Evolutionary conservation across 2,329 filamentous ascomycete genomes (phyloP).

Genomic region (Ophiosphaerella korrae): DNA sequence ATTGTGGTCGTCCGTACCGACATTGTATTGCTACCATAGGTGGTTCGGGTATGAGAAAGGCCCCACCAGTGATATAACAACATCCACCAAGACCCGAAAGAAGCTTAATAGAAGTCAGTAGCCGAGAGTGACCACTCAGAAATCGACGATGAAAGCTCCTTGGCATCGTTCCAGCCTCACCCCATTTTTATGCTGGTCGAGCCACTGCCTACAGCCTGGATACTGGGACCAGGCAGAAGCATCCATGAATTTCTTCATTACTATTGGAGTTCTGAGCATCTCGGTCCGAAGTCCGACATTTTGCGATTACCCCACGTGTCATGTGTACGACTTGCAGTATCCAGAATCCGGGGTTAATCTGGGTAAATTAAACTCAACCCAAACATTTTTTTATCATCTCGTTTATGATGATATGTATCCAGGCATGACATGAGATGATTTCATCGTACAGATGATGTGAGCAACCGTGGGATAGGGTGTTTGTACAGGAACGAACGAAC

Average conservation of each 20-base stretch:
- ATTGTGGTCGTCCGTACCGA: conserved; percentile 11
- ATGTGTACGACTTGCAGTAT: conserved; percentile 1
- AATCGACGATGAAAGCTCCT: background rate
- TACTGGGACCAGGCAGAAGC: too few species aligned
- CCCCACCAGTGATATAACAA: conserved; percentile 1
- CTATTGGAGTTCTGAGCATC: background rate
- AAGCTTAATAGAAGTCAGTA: too few species aligned
- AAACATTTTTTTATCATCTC: background rate
- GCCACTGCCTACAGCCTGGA: background rate
- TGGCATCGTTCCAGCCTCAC: background rate
- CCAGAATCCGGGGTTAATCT: conserved; percentile 6
- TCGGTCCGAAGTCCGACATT: conserved; percentile 4
- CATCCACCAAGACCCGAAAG: background rate
- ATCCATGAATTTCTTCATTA: background rate
- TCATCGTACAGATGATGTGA: conserved; percentile 1
- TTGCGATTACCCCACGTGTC: conserved; percentile 3
- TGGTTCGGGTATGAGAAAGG: background rate
- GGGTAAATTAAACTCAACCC: background rate
- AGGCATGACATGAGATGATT: conserved; percentile 1
- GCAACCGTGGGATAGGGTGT: background rate
- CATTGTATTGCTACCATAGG: background rate
- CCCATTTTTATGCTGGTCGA: background rate
- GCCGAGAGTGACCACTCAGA: background rate
- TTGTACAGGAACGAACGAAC: too few species aligned
- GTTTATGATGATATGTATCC: background rate